Conservation (phyloP, 352 stramenopile genomes). For the Pythium rishiriense region DNA sequence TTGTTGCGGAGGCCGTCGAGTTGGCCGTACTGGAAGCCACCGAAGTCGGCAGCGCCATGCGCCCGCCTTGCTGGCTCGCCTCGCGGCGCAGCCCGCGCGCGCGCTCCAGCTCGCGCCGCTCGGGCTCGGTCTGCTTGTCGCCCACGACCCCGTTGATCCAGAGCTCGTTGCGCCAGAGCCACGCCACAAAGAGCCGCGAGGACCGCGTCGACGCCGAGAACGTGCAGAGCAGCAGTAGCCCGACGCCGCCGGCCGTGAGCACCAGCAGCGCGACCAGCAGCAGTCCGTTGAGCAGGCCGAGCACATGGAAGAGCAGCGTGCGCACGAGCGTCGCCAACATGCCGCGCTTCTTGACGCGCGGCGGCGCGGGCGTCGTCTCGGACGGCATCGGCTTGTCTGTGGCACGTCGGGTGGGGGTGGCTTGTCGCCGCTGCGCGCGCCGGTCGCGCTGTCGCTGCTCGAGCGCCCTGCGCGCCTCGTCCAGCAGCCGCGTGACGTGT, state of each 20-base stretch:
- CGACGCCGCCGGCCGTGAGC: conserved; percentile 36
- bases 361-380: background rate
- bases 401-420: background rate
- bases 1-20: background rate
- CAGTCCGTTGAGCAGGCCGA: conserved; percentile 42
- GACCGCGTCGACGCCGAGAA: conserved; percentile 35
- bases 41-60: background rate
- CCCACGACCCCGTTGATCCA: conserved; percentile 42
- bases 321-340: conserved; percentile 38
- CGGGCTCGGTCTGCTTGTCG: conserved; percentile 24
- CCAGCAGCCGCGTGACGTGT: background rate
- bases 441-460: conserved; percentile 4
- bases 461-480: background rate
- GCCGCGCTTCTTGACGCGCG: conserved; percentile 17
- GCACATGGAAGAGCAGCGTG: conserved; percentile 59
- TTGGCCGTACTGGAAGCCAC: background rate
- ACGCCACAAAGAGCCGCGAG: conserved; percentile 47
- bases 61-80: conserved; percentile 2
- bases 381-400: background rate
- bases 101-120: conserved; percentile 12
- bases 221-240: conserved; percentile 53
- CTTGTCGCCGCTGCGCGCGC: background rate
- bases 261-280: conserved; percentile 39
- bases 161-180: conserved; percentile 60
- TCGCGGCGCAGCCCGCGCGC: conserved; percentile 12